phyloP scores from a whole-genome alignment of 2,329 filamentous ascomycete species.

The Ceratocystis albifundus region DNA sequence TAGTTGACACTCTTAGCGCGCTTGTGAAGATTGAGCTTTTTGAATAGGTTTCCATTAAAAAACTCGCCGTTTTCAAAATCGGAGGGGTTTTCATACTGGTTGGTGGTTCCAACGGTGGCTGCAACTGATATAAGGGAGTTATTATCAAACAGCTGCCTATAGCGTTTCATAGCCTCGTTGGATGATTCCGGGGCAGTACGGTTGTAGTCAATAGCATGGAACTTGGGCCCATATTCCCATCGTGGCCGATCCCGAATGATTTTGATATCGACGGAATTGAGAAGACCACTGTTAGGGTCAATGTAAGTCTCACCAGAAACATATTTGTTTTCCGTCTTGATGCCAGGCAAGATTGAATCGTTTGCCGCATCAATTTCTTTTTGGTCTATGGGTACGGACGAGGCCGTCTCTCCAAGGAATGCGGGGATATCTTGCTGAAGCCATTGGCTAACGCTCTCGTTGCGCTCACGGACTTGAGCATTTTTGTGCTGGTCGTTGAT shows the following conservation, averaged over 20 bases:
- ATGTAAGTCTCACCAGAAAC: constrained; percentile 42
- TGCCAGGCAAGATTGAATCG: constrained; percentile 34
- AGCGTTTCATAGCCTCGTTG: constrained; percentile 38
- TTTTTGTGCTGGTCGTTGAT: constrained; percentile 39
- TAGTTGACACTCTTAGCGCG: constrained; percentile 30
- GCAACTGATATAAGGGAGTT: constrained; percentile 50
- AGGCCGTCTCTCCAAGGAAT: neutral
- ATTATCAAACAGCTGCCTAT: constrained; percentile 41
- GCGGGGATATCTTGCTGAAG: constrained; percentile 26
- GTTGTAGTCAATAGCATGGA: constrained; percentile 35
- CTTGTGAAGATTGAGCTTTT: constrained; percentile 45
- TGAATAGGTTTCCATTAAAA: constrained; percentile 51
- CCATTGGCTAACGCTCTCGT: constrained; percentile 43
- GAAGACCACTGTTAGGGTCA: constrained; percentile 32
- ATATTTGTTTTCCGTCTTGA: constrained; percentile 41
- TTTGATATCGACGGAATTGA: constrained; percentile 37
- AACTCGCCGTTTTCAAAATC: constrained; percentile 42
- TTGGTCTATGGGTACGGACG: constrained; percentile 1
- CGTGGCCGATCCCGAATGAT: constrained; percentile 36
- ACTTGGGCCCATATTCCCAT: constrained; percentile 40
- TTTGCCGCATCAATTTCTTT: constrained; percentile 4
- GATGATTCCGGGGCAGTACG: constrained; percentile 32
- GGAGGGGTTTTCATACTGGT: constrained; percentile 50
- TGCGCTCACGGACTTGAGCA: constrained; percentile 37
- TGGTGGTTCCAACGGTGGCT: constrained; percentile 55